A percentile compares a stretch with the other conserved stretches of the same genome.
These are phyloP conservation scores for Posidonia oceanica DNA, from an alignment of 116 monocot species.

Conservation along the genomic window DNA sequence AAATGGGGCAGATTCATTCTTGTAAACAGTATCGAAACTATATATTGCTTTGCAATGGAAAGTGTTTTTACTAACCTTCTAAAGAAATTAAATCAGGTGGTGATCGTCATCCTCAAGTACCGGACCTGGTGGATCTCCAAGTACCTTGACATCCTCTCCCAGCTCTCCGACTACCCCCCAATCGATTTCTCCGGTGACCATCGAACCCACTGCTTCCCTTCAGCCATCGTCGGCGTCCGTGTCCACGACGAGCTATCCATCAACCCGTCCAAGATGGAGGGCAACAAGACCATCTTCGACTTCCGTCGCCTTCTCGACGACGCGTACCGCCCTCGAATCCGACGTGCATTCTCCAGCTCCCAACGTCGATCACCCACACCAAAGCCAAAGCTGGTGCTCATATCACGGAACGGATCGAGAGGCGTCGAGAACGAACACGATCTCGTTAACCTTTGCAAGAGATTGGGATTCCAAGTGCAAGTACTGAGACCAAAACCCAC, in stretches of 20 bases:
- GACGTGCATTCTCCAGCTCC: too few relatives aligned
- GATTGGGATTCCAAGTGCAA: constrained; percentile 37
- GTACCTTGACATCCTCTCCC: constrained; percentile 47
- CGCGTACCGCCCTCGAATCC: constrained; percentile 28
- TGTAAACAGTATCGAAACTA: neutral
- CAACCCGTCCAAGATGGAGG: constrained; percentile 20
- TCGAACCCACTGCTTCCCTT: constrained; percentile 68
- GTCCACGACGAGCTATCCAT: constrained; percentile 62
- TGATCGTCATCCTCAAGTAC: constrained; percentile 48
- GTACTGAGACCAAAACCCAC: constrained; percentile 22
- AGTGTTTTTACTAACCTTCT: neutral
- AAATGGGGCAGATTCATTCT: too few relatives aligned
- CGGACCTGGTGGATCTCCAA: constrained; percentile 62
- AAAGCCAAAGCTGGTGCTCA: constrained; percentile 31
- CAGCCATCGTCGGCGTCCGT: constrained; percentile 47
- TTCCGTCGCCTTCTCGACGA: constrained; percentile 36
- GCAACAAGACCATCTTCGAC: constrained; percentile 30
- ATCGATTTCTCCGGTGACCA: constrained; percentile 46
- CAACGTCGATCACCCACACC: neutral
- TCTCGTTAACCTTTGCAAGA: constrained; percentile 19
- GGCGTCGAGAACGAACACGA: constrained; percentile 47
- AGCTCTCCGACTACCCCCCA: constrained; percentile 34
- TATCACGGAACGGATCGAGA: constrained; percentile 38
- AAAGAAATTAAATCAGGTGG: constrained; percentile 3
- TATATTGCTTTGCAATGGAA: neutral